Evolutionary conservation across 768 basidiomycete species (phyloP).

Genomic region (Chalciporus pseudorubinellus): DNA sequence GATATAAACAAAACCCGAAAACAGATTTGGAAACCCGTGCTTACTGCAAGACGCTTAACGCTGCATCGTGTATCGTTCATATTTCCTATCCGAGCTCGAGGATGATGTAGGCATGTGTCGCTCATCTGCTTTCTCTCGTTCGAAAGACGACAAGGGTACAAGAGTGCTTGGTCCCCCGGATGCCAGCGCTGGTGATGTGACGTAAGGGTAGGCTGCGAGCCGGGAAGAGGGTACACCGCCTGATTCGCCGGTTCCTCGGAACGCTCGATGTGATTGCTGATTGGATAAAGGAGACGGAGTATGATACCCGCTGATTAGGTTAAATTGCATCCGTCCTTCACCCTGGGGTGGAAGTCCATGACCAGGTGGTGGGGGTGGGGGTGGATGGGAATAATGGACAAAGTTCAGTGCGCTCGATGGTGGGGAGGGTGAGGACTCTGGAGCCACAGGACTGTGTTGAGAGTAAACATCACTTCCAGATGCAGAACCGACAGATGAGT

Average conservation of each 20-base stretch:
- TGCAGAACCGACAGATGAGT: constrained; percentile 52
- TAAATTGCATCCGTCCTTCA: constrained; percentile 30
- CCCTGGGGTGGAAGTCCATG: constrained; percentile 28
- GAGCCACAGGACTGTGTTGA: constrained; percentile 41
- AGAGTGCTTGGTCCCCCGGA: constrained; percentile 27
- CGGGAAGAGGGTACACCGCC: constrained; percentile 38
- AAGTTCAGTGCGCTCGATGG: constrained; percentile 54
- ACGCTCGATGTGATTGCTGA: constrained; percentile 30
- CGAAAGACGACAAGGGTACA: constrained; percentile 43
- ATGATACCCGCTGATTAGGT: constrained; percentile 28
- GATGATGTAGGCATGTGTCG: constrained; percentile 48
- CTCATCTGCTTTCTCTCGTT: constrained; percentile 55
- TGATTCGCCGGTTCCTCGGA: constrained; percentile 37
- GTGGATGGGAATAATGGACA: constrained; percentile 51
- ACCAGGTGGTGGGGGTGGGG: constrained; percentile 33
- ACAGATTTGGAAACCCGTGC: neutral
- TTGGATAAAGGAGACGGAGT: constrained; percentile 43
- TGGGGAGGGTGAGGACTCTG: constrained; percentile 64
- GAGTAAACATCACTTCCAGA: constrained; percentile 58
- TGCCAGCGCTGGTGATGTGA: constrained; percentile 39
- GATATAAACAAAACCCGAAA: neutral
- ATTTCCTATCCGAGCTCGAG: constrained; percentile 34
- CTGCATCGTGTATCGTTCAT: constrained; percentile 29
- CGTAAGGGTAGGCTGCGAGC: constrained; percentile 31
- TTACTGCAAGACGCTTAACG: constrained; percentile 12